A percentile compares a stretch with the other conserved stretches of the same genome.
Evolutionary conservation across 2,329 filamentous ascomycete genomes (phyloP).

Genomic region (Plenodomus biglobosus): DNA sequence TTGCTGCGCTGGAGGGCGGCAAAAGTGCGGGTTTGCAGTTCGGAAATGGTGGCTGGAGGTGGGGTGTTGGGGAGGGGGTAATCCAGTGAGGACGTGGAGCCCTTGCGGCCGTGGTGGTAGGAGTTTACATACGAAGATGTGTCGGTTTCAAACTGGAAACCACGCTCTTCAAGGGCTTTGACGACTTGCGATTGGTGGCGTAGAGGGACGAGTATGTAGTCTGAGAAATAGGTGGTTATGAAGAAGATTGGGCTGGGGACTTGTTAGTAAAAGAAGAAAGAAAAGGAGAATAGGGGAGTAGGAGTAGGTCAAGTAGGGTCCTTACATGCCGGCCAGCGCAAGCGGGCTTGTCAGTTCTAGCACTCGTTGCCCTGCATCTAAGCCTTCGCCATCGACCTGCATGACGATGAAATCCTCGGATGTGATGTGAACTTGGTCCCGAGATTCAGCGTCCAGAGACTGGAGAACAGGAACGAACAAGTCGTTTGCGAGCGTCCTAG

Average conservation of each 20-base stretch:
- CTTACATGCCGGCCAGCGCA: constrained; percentile 82
- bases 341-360: constrained; percentile 88
- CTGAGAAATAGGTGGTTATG: constrained; percentile 96
- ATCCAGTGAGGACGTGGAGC: constrained; percentile 51
- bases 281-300: too few relatives aligned
- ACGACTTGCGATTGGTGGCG: constrained; percentile 74
- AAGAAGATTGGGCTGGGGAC: constrained; percentile 79
- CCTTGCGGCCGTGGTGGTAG: constrained; percentile 53
- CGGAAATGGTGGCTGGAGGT: constrained; percentile 73
- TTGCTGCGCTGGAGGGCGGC: constrained; percentile 74
- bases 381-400: constrained; percentile 83
- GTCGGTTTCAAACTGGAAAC: constrained; percentile 76
- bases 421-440: constrained; percentile 67
- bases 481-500: constrained; percentile 69
- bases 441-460: constrained; percentile 55
- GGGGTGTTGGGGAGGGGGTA: constrained; percentile 63
- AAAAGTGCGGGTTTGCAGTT: constrained; percentile 83
- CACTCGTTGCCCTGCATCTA: constrained; percentile 88
- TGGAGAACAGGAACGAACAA: constrained; percentile 74
- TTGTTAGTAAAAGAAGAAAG: constrained; percentile 5
- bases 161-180: constrained; percentile 72
- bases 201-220: constrained; percentile 89
- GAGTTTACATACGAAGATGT: constrained; percentile 63
- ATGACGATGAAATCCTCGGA: constrained; percentile 84
- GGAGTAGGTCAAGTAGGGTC: neutral